These are phyloP conservation scores for Elsinoe fawcettii DNA, from an alignment of 2,329 filamentous ascomycete species.

Conservation along the genomic window DNA sequence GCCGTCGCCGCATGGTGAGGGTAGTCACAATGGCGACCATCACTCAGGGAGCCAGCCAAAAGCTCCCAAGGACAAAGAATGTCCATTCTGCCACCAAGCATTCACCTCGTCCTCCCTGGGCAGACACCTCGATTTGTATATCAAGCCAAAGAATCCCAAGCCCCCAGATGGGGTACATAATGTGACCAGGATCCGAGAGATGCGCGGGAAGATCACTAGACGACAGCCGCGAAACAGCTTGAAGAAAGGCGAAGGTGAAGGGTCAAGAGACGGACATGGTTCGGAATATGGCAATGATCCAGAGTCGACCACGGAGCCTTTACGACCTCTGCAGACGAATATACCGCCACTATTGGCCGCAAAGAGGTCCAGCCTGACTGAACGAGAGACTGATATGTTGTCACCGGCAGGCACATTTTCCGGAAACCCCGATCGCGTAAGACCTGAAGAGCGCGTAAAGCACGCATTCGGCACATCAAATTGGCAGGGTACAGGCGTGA, in stretches of 20 bases:
- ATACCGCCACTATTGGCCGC: constrained; percentile 1
- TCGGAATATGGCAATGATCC: neutral
- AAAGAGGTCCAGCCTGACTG: neutral
- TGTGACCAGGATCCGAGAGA: constrained; percentile 77
- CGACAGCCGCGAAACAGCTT: constrained; percentile 59
- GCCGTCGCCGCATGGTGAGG: constrained; percentile 15
- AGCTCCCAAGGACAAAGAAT: constrained; percentile 74
- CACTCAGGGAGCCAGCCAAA: constrained; percentile 21
- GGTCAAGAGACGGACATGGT: neutral
- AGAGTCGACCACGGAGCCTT: neutral
- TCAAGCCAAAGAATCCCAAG: constrained; percentile 88
- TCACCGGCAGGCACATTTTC: neutral
- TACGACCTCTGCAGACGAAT: neutral
- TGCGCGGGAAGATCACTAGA: constrained; percentile 78
- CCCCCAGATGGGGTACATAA: constrained; percentile 78
- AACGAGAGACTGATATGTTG: constrained; percentile 6
- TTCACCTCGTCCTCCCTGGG: constrained; percentile 93
- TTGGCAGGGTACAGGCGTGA: constrained; percentile 72
- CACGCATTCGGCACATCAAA: constrained; percentile 27
- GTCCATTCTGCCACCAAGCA: constrained; percentile 77
- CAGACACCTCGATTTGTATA: constrained; percentile 87
- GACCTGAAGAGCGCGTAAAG: constrained; percentile 2
- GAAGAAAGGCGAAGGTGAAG: constrained; percentile 18
- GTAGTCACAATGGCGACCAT: constrained; percentile 20
- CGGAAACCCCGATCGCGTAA: constrained; percentile 1